Conservation (phyloP, 257 asterid genomes). For the Paulownia fortunei region DNA sequence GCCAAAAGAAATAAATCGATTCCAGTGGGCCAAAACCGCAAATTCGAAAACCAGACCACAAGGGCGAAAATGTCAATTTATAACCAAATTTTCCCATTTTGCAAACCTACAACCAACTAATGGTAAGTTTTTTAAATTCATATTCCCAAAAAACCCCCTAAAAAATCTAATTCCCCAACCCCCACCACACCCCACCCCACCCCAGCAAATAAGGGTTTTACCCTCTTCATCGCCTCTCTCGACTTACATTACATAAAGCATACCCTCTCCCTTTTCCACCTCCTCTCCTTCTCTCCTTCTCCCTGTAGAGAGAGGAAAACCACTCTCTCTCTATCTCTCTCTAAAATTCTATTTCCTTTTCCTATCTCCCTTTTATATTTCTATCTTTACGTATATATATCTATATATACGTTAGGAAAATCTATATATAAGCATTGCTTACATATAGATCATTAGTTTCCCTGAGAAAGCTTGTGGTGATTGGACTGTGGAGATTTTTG, state of each 20-base stretch:
- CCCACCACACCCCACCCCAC: constrained; percentile 20
- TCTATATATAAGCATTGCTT: constrained; percentile 14
- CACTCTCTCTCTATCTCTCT: constrained; percentile 41
- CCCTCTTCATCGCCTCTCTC: constrained; percentile 24
- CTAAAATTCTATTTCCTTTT: neutral
- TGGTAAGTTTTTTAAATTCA: neutral
- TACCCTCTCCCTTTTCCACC: constrained; percentile 11
- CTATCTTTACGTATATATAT: constrained; percentile 23
- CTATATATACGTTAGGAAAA: constrained; percentile 31
- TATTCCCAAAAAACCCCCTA: constrained; percentile 27
- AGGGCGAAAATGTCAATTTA: constrained; percentile 14
- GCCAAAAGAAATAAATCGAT: neutral
- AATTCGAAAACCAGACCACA: neutral
- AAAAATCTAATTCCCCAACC: neutral
- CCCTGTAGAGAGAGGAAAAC: constrained; percentile 57
- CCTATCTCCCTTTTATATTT: neutral
- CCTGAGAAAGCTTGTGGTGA: constrained; percentile 20
- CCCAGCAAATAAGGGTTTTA: constrained; percentile 37
- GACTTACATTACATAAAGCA: constrained; percentile 7
- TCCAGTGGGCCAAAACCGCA: neutral
- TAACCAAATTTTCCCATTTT: neutral
- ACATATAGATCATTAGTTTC: constrained; percentile 21
- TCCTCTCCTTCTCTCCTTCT: constrained; percentile 25
- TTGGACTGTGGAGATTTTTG: constrained; percentile 32
- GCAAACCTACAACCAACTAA: neutral